Conservation (phyloP, 805 yeast genomes). For the Candida nonsorbophila region DNA sequence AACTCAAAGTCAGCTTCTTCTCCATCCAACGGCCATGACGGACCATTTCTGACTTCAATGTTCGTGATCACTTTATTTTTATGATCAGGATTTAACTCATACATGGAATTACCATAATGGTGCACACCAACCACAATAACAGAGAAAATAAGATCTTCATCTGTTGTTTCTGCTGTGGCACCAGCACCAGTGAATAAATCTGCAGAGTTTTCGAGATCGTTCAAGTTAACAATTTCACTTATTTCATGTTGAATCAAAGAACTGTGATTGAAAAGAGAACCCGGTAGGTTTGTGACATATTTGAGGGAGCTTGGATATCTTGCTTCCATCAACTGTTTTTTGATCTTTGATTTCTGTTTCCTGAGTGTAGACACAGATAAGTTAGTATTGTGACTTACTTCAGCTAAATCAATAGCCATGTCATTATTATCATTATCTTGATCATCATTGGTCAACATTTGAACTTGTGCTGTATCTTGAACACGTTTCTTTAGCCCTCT, state of each 20-base stretch:
- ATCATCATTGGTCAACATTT: slow-evolving; percentile 12
- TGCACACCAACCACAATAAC: slow-evolving; percentile 29
- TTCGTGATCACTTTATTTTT: slow-evolving; percentile 16
- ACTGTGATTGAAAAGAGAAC: slow-evolving; percentile 27
- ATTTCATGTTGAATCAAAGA: slow-evolving; percentile 25
- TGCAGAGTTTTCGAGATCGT: slow-evolving; percentile 7
- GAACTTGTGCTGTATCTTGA: slow-evolving; percentile 11
- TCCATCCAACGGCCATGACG: slow-evolving; percentile 34
- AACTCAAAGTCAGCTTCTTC: slow-evolving; percentile 27
- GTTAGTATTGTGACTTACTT: slow-evolving; percentile 12
- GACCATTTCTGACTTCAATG: slow-evolving; percentile 39
- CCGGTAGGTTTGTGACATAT: slow-evolving; percentile 30
- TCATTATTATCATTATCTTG: slow-evolving; percentile 48
- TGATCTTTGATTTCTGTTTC: slow-evolving; percentile 25
- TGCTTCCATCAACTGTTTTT: slow-evolving; percentile 22
- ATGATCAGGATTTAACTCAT: background rate
- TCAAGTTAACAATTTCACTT: slow-evolving; percentile 17
- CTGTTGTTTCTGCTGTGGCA: slow-evolving; percentile 19
- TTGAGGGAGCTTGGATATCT: slow-evolving; percentile 33
- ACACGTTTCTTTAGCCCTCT: slow-evolving; percentile 41
- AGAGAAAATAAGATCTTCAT: slow-evolving; percentile 33
- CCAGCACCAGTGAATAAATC: slow-evolving; percentile 11
- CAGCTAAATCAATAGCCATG: slow-evolving; percentile 26
- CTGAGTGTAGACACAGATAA: slow-evolving; percentile 26
- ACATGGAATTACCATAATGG: slow-evolving; percentile 12